These are phyloP conservation scores for Pyrus hybrid DNA, from an alignment of 331 rosid species.

Conservation along the genomic window DNA sequence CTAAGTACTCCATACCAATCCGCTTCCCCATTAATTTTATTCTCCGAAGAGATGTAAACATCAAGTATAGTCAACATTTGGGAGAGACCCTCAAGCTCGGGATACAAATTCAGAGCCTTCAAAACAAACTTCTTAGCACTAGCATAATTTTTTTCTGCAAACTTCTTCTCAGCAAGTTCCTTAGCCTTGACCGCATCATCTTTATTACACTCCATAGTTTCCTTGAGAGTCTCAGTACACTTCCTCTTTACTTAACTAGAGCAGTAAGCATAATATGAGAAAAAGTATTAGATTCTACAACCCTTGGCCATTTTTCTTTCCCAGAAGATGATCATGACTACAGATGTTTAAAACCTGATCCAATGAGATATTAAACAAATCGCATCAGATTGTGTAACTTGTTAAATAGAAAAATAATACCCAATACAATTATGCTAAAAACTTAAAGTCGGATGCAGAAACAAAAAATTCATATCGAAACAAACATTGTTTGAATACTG, in stretches of 20 bases:
- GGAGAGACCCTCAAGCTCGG: slow-evolving; percentile 30
- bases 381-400: neutral
- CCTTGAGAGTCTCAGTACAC: neutral
- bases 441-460: neutral
- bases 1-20: slow-evolving; percentile 39
- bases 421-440: neutral
- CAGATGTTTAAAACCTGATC: neutral
- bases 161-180: slow-evolving; percentile 36
- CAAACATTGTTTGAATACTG: neutral
- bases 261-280: neutral
- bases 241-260: neutral
- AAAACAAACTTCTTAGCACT: slow-evolving; percentile 27
- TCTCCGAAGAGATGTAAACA: slow-evolving; percentile 30
- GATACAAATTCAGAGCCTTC: slow-evolving; percentile 31
- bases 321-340: neutral
- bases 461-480: neutral
- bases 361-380: neutral
- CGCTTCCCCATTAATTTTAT: slow-evolving; percentile 21
- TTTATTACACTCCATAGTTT: slow-evolving; percentile 32
- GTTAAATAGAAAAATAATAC: neutral
- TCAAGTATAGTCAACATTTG: slow-evolving; percentile 24
- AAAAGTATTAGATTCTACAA: slow-evolving; percentile 1
- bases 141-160: slow-evolving; percentile 20
- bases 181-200: slow-evolving; percentile 34
- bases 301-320: neutral